Base-by-base conservation (phyloP, 192 early-diverging fungal genomes). In the Mortierella hygrophila region DNA sequence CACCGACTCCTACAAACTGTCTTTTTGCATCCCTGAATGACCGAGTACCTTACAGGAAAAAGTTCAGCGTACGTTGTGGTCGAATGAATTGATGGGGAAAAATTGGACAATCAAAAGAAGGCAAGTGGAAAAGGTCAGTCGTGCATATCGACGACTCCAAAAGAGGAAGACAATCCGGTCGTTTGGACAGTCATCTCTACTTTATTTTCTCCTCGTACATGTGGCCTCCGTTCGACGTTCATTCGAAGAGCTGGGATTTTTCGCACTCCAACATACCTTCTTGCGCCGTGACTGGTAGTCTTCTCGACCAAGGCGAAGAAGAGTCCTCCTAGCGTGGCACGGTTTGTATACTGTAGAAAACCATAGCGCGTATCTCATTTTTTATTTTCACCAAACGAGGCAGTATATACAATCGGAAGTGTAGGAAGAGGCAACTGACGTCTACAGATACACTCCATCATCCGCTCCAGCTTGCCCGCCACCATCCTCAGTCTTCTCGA, bases 371-470 rank as follows among this genome's bases (percentile, higher is more conserved):
- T 46, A 15, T 46, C 0, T 2, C 44, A 0, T 57, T 57, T n/a
- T 60, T 60, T 60, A 26, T 55, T 55, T 55, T 23, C 23, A 23
- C 4, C 54, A 20, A 23, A 23, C 2, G 3, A 23, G 10, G 55
- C 35, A 29, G 60, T 65, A 65, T 65, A 65, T 65, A 65, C 10
- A 35, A 32, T 40, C 26, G 13, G 7, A 15, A 1, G 26, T 11
- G 10, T 26, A 26, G 60, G n/a, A 75, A 5, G 18, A 15, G 44
- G 11, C 44, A 6, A 52, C 4, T 46, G 44, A 13, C 13, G 44
- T 52, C 38, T 71, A 78, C 35, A 78, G 47, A 52, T 54, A 52
- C 49, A 78, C 40, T 55, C 77, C 77, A 41, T 35, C 77, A 49
- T 71, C 54, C 20, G 18, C 70, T 8, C 38, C 70, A 10, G 37